Percentiles rank a stretch among this genome's conserved stretches.
Evolutionary conservation across 2,329 filamentous ascomycete species (phyloP).

Genomic region (Ilyonectria mors-panacis): DNA sequence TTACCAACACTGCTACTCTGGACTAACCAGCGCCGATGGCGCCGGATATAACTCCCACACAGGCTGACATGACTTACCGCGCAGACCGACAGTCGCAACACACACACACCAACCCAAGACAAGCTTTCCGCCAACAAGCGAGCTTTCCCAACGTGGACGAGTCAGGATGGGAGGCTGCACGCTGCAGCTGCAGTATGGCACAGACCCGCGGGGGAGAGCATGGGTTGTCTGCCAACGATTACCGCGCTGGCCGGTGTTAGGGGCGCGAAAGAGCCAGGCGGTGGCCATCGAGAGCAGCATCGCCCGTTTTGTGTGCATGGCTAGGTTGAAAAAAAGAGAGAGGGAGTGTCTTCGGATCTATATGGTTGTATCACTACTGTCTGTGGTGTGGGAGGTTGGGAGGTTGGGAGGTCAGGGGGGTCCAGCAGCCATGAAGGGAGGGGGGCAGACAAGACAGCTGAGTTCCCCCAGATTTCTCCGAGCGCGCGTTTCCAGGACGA

Average conservation of each 20-base stretch:
- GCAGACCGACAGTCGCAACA: slow-evolving; percentile 10
- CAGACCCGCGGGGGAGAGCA: slow-evolving; percentile 26
- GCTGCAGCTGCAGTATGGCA: slow-evolving; percentile 35
- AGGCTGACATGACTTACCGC: not conserved
- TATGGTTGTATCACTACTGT: not conserved
- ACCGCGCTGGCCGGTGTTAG: slow-evolving; percentile 27
- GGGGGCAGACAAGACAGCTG: not conserved
- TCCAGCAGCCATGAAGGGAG: no score
- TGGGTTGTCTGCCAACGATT: slow-evolving; percentile 28
- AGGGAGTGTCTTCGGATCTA: not conserved
- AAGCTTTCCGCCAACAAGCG: slow-evolving; percentile 13
- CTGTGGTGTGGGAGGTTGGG: not conserved
- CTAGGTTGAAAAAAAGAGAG: slow-evolving; percentile 8
- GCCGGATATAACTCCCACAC: not conserved
- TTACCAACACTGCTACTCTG: not conserved
- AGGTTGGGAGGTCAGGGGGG: not conserved
- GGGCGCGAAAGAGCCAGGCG: slow-evolving; percentile 24
- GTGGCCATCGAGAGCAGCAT: slow-evolving; percentile 6
- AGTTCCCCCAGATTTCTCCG: not conserved
- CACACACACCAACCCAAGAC: slow-evolving; percentile 4
- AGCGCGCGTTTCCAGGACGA: not conserved
- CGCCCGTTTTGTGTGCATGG: not conserved
- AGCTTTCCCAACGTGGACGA: slow-evolving; percentile 16
- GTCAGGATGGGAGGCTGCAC: slow-evolving; percentile 4
- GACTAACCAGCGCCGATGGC: not conserved